A percentile compares a stretch with the other conserved stretches of the same genome.
Conservation (phyloP, 163 green algal species). For the Volvox carteri region DNA sequence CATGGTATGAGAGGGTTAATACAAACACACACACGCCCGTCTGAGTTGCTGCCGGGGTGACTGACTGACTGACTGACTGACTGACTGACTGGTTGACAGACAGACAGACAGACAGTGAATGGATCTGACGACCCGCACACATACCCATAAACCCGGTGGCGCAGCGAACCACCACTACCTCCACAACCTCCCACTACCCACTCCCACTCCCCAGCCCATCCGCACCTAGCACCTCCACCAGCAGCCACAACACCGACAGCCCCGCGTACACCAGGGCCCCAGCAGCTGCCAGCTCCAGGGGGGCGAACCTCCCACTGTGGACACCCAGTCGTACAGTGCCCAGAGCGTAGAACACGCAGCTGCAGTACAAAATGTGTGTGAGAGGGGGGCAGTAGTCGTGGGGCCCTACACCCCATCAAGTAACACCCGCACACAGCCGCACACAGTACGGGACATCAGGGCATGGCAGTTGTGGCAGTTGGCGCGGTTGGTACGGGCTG, state of each 20-base stretch:
- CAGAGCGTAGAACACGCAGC: conserved; percentile 65
- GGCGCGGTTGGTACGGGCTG: neutral
- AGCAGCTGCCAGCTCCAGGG: conserved; percentile 50
- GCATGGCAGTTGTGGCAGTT: neutral
- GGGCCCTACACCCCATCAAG: neutral
- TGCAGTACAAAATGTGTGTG: neutral
- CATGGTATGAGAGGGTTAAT: no score
- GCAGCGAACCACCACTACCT: no score
- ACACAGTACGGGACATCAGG: neutral
- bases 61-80: no score
- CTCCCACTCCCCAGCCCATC: neutral
- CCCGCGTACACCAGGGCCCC: conserved; percentile 38
- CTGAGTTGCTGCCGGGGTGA: no score
- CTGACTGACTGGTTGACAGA: no score
- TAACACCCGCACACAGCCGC: neutral
- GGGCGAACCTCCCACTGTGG: conserved; percentile 54
- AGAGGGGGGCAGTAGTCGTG: neutral
- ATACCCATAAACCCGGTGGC: no score
- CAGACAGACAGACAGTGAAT: no score
- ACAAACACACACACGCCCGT: no score
- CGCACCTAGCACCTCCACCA: conserved; percentile 11
- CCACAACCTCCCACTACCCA: neutral
- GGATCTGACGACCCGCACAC: no score
- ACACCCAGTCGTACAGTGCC: conserved; percentile 61
- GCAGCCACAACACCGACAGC: conserved; percentile 59